A percentile compares a stretch with the other conserved stretches of the same genome.
phyloP scores from a whole-genome alignment of 495 filamentous ascomycete species.

The Friedmanniomyces simplex region DNA sequence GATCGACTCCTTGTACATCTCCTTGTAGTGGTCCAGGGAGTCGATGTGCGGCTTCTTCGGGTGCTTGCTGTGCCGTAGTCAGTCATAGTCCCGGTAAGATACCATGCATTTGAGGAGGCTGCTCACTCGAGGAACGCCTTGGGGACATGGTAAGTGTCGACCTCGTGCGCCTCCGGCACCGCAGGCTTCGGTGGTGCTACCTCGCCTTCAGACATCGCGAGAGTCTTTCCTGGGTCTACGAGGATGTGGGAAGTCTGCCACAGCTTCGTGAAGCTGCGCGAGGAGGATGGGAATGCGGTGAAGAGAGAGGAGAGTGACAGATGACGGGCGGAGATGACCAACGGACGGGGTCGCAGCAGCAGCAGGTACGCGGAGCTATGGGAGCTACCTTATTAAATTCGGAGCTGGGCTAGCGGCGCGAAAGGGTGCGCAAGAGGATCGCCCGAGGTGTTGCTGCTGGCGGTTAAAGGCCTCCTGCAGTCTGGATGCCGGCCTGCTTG shows the following conservation, averaged over 20 bases:
- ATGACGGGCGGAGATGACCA: neutral
- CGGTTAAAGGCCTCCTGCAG: slow-evolving; percentile 13
- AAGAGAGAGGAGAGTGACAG: neutral
- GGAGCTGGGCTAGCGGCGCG: neutral
- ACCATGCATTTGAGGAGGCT: neutral
- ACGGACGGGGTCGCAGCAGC: neutral
- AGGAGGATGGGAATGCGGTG: neutral
- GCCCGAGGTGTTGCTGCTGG: neutral
- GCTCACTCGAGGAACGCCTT: slow-evolving; percentile 56
- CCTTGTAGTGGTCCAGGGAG: slow-evolving; percentile 75
- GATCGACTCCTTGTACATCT: slow-evolving; percentile 93
- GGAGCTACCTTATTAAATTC: slow-evolving; percentile 8
- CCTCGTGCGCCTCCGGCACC: slow-evolving; percentile 75
- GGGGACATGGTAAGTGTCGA: slow-evolving; percentile 63
- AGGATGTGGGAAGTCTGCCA: neutral
- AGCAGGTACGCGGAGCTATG: slow-evolving; percentile 10
- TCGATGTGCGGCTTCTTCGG: slow-evolving; percentile 57
- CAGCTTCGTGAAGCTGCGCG: neutral
- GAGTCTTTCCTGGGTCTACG: neutral
- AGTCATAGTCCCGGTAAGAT: neutral
- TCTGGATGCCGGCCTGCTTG: neutral
- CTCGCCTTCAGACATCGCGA: slow-evolving; percentile 56
- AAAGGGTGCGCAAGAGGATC: neutral
- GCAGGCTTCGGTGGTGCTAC: slow-evolving; percentile 48
- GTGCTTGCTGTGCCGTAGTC: slow-evolving; percentile 46